These are phyloP conservation scores for Globisporangium iwayamae DNA, from an alignment of 352 stramenopile species.

Conservation along the genomic window DNA sequence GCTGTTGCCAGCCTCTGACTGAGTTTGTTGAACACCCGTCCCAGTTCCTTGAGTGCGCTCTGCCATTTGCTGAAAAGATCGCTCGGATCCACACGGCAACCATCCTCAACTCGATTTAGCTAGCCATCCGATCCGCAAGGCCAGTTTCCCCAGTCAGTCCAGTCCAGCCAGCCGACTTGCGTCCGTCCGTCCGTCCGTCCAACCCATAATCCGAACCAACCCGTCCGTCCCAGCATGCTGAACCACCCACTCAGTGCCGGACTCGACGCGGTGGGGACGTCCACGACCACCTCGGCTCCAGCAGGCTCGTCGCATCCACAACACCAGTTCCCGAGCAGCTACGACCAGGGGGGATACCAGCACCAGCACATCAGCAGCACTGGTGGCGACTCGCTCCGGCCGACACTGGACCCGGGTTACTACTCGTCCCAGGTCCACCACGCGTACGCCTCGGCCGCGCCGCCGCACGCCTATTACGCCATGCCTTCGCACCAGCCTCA, in stretches of 20 bases:
- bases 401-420: slow-evolving; percentile 28
- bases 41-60: slow-evolving; percentile 13
- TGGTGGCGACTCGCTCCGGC: slow-evolving; percentile 24
- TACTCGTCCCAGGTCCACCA: slow-evolving; percentile 35
- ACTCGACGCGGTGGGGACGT: background rate
- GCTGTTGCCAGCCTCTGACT: no score
- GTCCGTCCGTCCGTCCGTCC: background rate
- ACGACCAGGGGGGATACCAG: slow-evolving; percentile 20
- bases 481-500: slow-evolving; percentile 6
- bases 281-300: background rate
- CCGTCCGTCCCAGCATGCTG: slow-evolving; percentile 2
- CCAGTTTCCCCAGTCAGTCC: background rate
- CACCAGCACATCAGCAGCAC: slow-evolving; percentile 22
- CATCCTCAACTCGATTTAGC: slow-evolving; percentile 1
- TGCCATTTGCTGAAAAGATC: slow-evolving; percentile 23
- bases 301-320: slow-evolving; percentile 5
- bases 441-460: slow-evolving; percentile 15
- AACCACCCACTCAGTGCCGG: slow-evolving; percentile 14
- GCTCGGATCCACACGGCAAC: slow-evolving; percentile 2
- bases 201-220: background rate
- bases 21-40: slow-evolving; percentile 14
- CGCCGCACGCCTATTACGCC: slow-evolving; percentile 15
- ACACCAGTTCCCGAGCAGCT: slow-evolving; percentile 15
- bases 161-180: background rate
- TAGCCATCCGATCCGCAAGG: background rate